Evolutionary conservation across 2,329 filamentous ascomycete species (phyloP).

Genomic region (Thelonectria rubi): DNA sequence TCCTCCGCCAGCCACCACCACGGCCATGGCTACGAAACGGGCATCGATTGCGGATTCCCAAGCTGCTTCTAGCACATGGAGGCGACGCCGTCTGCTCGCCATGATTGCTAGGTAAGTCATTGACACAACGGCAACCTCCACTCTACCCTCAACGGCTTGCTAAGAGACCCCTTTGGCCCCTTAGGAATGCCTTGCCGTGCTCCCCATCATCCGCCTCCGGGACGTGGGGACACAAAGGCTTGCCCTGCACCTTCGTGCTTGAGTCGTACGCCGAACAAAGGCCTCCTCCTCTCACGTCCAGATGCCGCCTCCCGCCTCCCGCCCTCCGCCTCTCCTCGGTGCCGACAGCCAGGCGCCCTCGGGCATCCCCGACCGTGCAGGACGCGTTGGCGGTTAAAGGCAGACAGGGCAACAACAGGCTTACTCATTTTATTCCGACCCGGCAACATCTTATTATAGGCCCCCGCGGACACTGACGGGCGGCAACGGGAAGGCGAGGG

Average conservation of each 20-base stretch:
- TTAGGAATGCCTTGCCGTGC: background rate
- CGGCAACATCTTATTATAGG: background rate
- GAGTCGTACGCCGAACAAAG: conserved; percentile 2
- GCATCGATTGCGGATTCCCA: conserved; percentile 21
- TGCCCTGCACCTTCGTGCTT: no score
- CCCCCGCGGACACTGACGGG: background rate
- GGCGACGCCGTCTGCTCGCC: no score
- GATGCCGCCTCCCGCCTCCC: no score
- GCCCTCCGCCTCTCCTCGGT: background rate
- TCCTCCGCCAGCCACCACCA: conserved; percentile 40
- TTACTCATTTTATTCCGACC: background rate
- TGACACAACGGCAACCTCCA: background rate
- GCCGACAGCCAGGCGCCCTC: background rate
- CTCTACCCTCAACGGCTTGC: background rate
- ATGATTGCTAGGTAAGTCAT: no score
- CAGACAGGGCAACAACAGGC: background rate
- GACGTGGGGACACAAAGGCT: background rate
- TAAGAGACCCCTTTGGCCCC: no score
- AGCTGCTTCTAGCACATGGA: conserved; percentile 33
- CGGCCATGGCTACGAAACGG: conserved; percentile 37
- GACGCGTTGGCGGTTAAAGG: background rate
- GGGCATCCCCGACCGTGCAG: background rate
- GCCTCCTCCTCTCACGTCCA: conserved; percentile 6
- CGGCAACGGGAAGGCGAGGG: background rate
- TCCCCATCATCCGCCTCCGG: background rate